Percentiles rank a stretch among this genome's conserved stretches.
These are phyloP conservation scores for Misopates orontium DNA, from an alignment of 257 asterid species.

Conservation along the genomic window DNA sequence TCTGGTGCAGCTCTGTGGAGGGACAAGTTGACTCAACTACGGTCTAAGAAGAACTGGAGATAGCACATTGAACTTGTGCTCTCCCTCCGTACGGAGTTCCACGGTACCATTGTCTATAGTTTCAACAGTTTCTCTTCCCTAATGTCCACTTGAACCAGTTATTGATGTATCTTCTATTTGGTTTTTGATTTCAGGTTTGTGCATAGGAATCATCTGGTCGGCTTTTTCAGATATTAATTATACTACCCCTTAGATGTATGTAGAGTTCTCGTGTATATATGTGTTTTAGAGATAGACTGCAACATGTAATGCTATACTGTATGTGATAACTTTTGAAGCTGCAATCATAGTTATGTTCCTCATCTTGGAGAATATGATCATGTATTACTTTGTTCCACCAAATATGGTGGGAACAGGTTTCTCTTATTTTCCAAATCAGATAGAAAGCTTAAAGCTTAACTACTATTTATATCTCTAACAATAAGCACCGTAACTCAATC, in stretches of 20 bases:
- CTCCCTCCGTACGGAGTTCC: background rate
- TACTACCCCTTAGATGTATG: background rate
- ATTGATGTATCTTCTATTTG: no score
- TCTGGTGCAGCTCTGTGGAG: slow-evolving; percentile 75
- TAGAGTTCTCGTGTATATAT: slow-evolving; percentile 17
- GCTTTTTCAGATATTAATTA: background rate
- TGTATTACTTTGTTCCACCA: no score
- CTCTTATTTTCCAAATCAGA: no score
- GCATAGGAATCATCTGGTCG: slow-evolving; percentile 15
- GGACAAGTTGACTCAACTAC: slow-evolving; percentile 82
- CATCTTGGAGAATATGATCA: no score
- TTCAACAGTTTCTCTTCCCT: no score
- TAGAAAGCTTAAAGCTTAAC: no score
- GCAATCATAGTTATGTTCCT: no score
- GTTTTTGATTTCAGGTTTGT: slow-evolving; percentile 5
- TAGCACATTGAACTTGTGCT: slow-evolving; percentile 25
- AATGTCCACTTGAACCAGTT: no score
- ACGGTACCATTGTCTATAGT: background rate
- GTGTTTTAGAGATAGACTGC: background rate
- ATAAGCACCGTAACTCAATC: no score
- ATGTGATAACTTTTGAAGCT: background rate
- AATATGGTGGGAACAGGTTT: no score
- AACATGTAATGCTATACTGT: background rate
- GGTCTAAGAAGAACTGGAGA: slow-evolving; percentile 84
- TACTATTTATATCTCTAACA: no score